Percentiles rank a stretch among this genome's conserved stretches.
Evolutionary conservation across 371 early-diverging fungal species (phyloP).

Genomic region (Actinomucor elegans): DNA sequence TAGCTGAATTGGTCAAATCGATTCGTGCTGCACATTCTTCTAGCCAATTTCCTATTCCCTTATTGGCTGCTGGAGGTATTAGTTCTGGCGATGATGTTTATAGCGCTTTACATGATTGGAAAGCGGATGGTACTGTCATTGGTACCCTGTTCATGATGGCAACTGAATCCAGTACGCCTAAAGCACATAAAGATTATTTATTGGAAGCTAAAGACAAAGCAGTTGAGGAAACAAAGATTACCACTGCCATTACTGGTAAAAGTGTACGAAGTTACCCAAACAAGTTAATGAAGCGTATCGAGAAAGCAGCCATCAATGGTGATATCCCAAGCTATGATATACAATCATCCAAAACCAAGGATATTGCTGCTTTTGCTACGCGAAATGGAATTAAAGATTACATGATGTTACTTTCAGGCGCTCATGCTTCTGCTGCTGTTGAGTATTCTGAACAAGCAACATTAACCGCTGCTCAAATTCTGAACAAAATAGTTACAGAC

Average conservation of each 20-base stretch:
- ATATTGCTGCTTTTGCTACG: conserved; percentile 35
- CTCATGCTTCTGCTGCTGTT: conserved; percentile 24
- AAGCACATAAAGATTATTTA: conserved; percentile 27
- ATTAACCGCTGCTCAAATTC: conserved; percentile 26
- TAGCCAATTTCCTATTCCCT: conserved; percentile 13
- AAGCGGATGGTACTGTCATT: conserved; percentile 39
- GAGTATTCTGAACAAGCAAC: conserved; percentile 36
- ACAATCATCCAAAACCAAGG: conserved; percentile 42
- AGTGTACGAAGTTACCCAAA: conserved; percentile 40
- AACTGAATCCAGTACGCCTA: conserved; percentile 29
- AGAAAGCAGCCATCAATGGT: neutral
- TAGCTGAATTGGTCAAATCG: conserved; percentile 13
- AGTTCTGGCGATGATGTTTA: conserved; percentile 25
- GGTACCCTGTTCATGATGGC: conserved; percentile 47
- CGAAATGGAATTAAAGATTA: conserved; percentile 25
- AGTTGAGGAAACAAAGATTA: conserved; percentile 23
- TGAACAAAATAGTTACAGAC: conserved; percentile 30
- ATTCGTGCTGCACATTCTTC: conserved; percentile 1
- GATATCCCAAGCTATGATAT: conserved; percentile 39
- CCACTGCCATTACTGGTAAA: conserved; percentile 34
- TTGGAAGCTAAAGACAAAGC: conserved; percentile 6
- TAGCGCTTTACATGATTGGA: conserved; percentile 11
- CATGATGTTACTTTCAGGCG: conserved; percentile 35
- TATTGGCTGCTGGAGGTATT: conserved; percentile 49
- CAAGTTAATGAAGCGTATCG: conserved; percentile 31